These are phyloP conservation scores for Ampelomyces quisqualis DNA, from an alignment of 2,329 filamentous ascomycete genomes.

Conservation along the genomic window DNA sequence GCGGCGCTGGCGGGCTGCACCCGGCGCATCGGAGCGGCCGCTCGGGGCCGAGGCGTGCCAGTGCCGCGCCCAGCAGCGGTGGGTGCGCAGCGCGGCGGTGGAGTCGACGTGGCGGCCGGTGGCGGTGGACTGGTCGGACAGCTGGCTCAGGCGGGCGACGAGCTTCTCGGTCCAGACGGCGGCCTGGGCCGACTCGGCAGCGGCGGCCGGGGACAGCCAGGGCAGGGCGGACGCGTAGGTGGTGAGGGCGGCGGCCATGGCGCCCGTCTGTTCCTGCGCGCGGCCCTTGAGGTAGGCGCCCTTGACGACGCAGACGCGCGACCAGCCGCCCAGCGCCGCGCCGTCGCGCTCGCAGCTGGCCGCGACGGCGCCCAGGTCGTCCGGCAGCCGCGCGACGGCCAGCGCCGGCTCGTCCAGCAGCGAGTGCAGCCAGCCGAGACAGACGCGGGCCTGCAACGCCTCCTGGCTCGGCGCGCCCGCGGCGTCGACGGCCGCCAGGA, in stretches of 20 bases:
- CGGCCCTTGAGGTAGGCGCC: conserved; percentile 70
- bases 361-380: conserved; percentile 52
- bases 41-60: conserved; percentile 52
- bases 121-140: conserved; percentile 61
- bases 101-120: conserved; percentile 30
- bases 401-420: conserved; percentile 67
- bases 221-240: conserved; percentile 67
- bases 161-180: conserved; percentile 77
- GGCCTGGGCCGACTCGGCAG: conserved; percentile 59
- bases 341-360: conserved; percentile 22
- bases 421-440: conserved; percentile 84
- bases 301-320: conserved; percentile 77
- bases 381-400: conserved; percentile 63
- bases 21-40: conserved; percentile 18
- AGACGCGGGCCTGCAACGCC: conserved; percentile 75
- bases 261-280: conserved; percentile 48
- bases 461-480: conserved; percentile 54
- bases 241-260: conserved; percentile 59
- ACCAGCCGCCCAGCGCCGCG: conserved; percentile 67
- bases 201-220: conserved; percentile 59
- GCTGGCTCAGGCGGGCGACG: conserved; percentile 71
- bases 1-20: conserved; percentile 49
- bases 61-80: conserved; percentile 67
- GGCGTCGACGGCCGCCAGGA: conserved; percentile 45
- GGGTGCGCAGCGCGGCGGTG: conserved; percentile 48